Conservation (phyloP, 306 rosid genomes). For the Cicer pinnatifidum region DNA sequence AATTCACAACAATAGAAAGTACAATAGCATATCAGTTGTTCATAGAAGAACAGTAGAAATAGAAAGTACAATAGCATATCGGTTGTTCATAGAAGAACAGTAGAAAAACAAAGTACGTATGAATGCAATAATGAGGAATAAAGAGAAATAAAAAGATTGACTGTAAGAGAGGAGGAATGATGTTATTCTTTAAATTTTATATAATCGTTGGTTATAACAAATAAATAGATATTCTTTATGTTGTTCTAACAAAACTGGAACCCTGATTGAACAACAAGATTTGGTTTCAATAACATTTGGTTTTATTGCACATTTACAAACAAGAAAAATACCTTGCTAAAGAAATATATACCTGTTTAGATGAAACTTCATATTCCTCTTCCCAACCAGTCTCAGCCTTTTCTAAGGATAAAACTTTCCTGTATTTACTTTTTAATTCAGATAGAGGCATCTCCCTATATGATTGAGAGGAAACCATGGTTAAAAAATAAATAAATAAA, state of each 20-base stretch:
- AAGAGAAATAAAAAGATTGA: constrained; percentile 8
- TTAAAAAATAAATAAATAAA: constrained; percentile 32
- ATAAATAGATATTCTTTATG: neutral
- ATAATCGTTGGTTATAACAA: constrained; percentile 21
- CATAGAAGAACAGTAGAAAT: neutral
- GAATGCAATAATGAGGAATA: neutral
- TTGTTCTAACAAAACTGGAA: constrained; percentile 19
- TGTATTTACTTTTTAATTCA: constrained; percentile 83
- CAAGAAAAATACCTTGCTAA: constrained; percentile 30
- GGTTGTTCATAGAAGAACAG: neutral
- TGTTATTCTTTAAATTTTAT: constrained; percentile 13
- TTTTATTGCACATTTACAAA: constrained; percentile 32
- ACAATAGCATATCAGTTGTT: constrained; percentile 5
- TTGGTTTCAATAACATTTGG: constrained; percentile 16
- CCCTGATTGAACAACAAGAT: constrained; percentile 18
- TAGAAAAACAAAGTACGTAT: neutral
- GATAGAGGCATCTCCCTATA: constrained; percentile 90
- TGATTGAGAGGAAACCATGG: constrained; percentile 22
- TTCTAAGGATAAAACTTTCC: constrained; percentile 77
- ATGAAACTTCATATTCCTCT: constrained; percentile 90
- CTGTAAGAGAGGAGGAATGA: constrained; percentile 20
- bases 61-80: neutral
- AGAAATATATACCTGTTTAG: constrained; percentile 81
- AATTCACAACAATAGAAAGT: constrained; percentile 28
- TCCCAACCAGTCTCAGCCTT: constrained; percentile 91